A percentile compares a stretch with the other conserved stretches of the same genome.
These are phyloP conservation scores for Striga asiatica DNA, from an alignment of 257 asterid genomes.

Conservation along the genomic window DNA sequence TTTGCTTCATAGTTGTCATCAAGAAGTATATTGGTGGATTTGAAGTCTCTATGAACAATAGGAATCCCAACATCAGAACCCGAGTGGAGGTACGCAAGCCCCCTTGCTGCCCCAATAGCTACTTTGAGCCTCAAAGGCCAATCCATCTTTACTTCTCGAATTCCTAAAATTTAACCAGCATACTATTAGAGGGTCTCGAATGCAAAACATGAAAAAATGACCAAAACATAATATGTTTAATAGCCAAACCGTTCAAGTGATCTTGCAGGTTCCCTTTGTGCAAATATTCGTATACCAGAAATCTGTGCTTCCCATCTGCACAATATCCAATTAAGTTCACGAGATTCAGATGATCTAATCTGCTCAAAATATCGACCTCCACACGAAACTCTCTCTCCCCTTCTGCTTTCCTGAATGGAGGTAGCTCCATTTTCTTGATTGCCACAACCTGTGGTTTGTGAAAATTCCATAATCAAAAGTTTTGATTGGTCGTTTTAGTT, in stretches of 20 bases:
- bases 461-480: conserved; percentile 1
- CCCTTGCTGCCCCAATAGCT: conserved; percentile 86
- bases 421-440: conserved; percentile 91
- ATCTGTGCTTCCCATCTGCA: conserved; percentile 95
- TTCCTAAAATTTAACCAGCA: conserved; percentile 34
- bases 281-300: conserved; percentile 84
- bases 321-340: conserved; percentile 80
- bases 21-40: conserved; percentile 87
- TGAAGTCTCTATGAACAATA: conserved; percentile 86
- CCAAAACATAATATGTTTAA: background rate
- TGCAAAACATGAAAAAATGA: background rate
- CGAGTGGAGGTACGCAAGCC: conserved; percentile 92
- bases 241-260: conserved; percentile 67
- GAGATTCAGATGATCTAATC: conserved; percentile 90
- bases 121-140: conserved; percentile 82
- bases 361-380: conserved; percentile 92
- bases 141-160: conserved; percentile 68
- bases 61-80: conserved; percentile 86
- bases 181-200: background rate
- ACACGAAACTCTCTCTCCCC: conserved; percentile 92
- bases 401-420: conserved; percentile 70
- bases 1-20: conserved; percentile 77
- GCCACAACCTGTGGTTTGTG: conserved; percentile 82
- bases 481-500: background rate
- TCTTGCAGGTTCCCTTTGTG: conserved; percentile 83